These are phyloP conservation scores for Patellifolia procumbens DNA, from an alignment of 179 eudicot species.

Conservation along the genomic window DNA sequence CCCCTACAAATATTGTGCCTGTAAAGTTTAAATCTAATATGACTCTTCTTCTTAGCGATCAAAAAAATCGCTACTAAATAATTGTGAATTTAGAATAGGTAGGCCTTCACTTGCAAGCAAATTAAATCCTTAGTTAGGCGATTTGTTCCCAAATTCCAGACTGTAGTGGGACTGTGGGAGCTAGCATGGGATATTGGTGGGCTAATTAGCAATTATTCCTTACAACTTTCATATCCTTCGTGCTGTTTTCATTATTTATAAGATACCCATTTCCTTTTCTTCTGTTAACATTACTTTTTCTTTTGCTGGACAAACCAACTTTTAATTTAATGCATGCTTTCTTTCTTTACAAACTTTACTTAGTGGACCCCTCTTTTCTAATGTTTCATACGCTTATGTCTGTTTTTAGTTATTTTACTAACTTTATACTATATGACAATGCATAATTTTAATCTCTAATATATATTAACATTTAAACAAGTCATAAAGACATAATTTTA, in stretches of 20 bases:
- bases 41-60: too few species aligned
- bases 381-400: neutral
- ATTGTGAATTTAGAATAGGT: neutral
- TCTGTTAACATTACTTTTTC: conserved; percentile 12
- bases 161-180: conserved; percentile 17
- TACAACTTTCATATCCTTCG: neutral
- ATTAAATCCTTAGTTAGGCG: neutral
- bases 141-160: conserved; percentile 13
- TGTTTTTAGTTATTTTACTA: too few species aligned
- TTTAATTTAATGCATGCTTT: neutral
- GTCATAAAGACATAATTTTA: too few species aligned
- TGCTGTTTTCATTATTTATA: neutral
- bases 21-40: too few species aligned
- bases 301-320: conserved; percentile 7
- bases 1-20: too few species aligned
- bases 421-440: too few species aligned
- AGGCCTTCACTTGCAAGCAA: neutral
- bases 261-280: conserved; percentile 15
- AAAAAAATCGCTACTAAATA: too few species aligned
- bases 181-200: conserved; percentile 16
- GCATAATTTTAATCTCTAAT: too few species aligned
- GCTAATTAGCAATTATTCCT: conserved; percentile 2
- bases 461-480: too few species aligned
- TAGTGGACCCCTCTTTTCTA: neutral
- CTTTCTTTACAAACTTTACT: conserved; percentile 18